Conservation (phyloP, 2,329 filamentous ascomycete genomes). For the Xylaria polymorpha region DNA sequence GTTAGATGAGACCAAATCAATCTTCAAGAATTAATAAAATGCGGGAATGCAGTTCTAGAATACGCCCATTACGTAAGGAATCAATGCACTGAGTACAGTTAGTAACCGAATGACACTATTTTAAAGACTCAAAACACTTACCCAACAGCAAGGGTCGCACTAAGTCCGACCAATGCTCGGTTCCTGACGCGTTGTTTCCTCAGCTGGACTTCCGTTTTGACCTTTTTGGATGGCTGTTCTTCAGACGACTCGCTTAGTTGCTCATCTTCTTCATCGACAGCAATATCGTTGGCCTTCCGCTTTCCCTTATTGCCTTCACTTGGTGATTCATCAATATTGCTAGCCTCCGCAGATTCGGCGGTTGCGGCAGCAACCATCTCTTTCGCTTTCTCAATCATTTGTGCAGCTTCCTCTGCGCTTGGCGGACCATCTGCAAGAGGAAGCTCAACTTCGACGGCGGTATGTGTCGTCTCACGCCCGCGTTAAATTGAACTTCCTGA, state of each 20-base stretch:
- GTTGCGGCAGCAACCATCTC: constrained; percentile 84
- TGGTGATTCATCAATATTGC: constrained; percentile 49
- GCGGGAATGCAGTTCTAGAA: constrained; percentile 50
- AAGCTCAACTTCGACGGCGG: constrained; percentile 80
- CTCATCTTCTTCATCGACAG: constrained; percentile 71
- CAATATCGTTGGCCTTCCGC: constrained; percentile 79
- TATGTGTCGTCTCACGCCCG: constrained; percentile 75
- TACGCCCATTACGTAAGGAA: constrained; percentile 65
- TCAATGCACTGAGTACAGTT: constrained; percentile 53
- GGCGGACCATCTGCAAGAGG: constrained; percentile 74
- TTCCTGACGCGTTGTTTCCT: constrained; percentile 88
- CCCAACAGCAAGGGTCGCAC: constrained; percentile 89
- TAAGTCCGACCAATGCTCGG: constrained; percentile 85
- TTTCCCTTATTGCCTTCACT: constrained; percentile 67
- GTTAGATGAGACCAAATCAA: constrained; percentile 31
- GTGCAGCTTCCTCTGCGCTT: constrained; percentile 79
- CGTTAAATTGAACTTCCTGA: constrained; percentile 61
- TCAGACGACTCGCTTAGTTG: constrained; percentile 60
- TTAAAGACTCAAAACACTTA: constrained; percentile 64
- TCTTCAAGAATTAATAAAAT: constrained; percentile 28
- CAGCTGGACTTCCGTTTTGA: constrained; percentile 82
- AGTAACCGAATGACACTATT: constrained; percentile 15
- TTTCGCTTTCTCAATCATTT: constrained; percentile 87
- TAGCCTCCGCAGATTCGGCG: constrained; percentile 58
- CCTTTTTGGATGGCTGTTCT: constrained; percentile 75